A percentile compares a stretch with the other conserved stretches of the same genome.
These are phyloP conservation scores for Pyrenophora seminiperda DNA, from an alignment of 2,329 filamentous ascomycete species.

Conservation along the genomic window DNA sequence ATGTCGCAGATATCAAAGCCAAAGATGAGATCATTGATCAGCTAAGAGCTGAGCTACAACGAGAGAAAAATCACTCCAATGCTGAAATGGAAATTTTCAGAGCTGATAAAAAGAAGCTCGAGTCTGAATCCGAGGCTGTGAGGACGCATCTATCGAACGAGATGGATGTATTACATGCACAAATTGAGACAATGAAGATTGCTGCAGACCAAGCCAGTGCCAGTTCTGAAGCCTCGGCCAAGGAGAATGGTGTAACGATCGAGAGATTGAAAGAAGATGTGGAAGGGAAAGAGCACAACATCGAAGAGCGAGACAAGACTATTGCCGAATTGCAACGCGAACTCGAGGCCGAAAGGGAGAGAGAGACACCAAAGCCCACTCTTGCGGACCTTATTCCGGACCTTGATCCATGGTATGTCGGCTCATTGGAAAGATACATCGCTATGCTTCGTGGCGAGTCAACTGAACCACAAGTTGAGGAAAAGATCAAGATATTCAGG, in stretches of 20 bases:
- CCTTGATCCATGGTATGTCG: conserved; percentile 62
- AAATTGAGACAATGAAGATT: conserved; percentile 26
- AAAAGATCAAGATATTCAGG: conserved; percentile 60
- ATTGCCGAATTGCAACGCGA: conserved; percentile 9
- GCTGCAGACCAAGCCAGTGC: conserved; percentile 29
- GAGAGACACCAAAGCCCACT: conserved; percentile 29
- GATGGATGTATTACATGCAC: conserved; percentile 23
- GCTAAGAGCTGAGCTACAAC: conserved; percentile 28
- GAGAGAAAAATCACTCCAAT: conserved; percentile 18
- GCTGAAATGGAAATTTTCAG: conserved; percentile 17
- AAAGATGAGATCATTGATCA: conserved; percentile 38
- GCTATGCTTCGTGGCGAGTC: conserved; percentile 61
- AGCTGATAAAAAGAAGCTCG: conserved; percentile 21
- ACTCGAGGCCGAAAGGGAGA: conserved; percentile 33
- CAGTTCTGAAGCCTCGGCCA: conserved; percentile 28
- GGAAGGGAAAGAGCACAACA: conserved; percentile 34
- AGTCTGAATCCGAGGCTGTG: conserved; percentile 22
- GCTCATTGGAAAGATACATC: conserved; percentile 60
- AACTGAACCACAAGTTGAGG: conserved; percentile 52
- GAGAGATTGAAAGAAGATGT: conserved; percentile 42
- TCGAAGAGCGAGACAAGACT: conserved; percentile 6
- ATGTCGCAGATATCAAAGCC: conserved; percentile 33
- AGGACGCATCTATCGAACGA: conserved; percentile 26
- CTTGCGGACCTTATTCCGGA: conserved; percentile 54
- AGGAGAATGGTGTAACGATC: conserved; percentile 37